Conservation (phyloP, 1,284 basidiomycete species). For the Cryptococcus deneoformans region DNA sequence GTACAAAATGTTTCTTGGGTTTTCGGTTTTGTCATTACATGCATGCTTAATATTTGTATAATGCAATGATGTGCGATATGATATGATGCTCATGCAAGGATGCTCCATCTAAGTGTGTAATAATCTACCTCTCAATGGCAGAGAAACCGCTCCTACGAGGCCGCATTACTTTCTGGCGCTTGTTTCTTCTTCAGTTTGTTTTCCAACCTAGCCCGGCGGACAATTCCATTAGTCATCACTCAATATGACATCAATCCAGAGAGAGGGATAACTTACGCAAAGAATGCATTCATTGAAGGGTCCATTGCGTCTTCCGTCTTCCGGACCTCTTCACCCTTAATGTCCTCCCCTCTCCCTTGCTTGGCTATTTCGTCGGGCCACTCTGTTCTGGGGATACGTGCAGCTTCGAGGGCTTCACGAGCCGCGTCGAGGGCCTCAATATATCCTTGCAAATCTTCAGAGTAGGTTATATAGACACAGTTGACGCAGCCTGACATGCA, state of each 20-base stretch:
- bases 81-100: too few species aligned
- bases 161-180: background rate
- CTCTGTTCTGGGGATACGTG: constrained; percentile 57
- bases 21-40: too few species aligned
- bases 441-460: constrained; percentile 69
- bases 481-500: constrained; percentile 90
- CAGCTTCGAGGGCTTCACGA: constrained; percentile 54
- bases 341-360: constrained; percentile 9
- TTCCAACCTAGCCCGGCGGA: constrained; percentile 21
- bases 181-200: constrained; percentile 31
- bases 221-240: background rate
- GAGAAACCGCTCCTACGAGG: too few species aligned
- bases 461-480: constrained; percentile 83
- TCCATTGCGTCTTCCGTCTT: constrained; percentile 21
- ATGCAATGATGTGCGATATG: too few species aligned
- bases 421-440: constrained; percentile 57
- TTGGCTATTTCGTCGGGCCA: constrained; percentile 60
- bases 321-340: constrained; percentile 9
- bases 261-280: constrained; percentile 24
- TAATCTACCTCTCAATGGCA: too few species aligned
- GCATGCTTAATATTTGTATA: too few species aligned
- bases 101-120: too few species aligned
- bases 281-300: constrained; percentile 32
- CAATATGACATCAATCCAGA: background rate
- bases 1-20: too few species aligned